phyloP scores from a whole-genome alignment of 2,329 filamentous ascomycete genomes.

The Ascochyta pisi region DNA sequence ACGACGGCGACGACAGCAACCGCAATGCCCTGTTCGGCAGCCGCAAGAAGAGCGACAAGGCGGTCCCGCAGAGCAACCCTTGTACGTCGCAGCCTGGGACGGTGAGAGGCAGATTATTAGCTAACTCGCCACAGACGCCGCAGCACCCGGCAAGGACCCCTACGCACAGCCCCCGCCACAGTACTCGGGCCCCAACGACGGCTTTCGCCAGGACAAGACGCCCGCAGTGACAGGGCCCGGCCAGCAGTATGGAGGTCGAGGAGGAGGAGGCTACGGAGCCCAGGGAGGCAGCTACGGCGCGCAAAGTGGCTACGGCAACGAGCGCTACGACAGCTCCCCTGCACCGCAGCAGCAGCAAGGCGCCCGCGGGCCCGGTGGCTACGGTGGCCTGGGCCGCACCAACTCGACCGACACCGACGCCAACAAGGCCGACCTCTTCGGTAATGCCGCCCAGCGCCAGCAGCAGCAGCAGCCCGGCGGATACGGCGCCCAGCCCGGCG shows the following conservation, averaged over 20 bases:
- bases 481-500: constrained; percentile 33
- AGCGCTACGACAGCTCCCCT: constrained; percentile 58
- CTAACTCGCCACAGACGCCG: constrained; percentile 33
- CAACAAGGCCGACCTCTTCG: constrained; percentile 71
- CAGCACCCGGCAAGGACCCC: constrained; percentile 57
- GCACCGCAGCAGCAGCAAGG: constrained; percentile 16
- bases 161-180: constrained; percentile 57
- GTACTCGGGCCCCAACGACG: constrained; percentile 46
- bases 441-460: constrained; percentile 59
- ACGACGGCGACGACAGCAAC: constrained; percentile 60
- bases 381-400: constrained; percentile 46
- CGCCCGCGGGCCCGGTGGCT: constrained; percentile 47
- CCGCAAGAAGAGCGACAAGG: constrained; percentile 55
- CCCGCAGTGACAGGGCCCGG: constrained; percentile 52
- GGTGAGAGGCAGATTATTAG: constrained; percentile 37
- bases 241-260: constrained; percentile 53
- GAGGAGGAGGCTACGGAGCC: constrained; percentile 35
- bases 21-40: constrained; percentile 66
- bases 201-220: constrained; percentile 51
- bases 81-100: constrained; percentile 44
- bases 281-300: constrained; percentile 42
- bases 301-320: constrained; percentile 50
- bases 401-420: constrained; percentile 59
- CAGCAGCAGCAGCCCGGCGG: constrained; percentile 50
- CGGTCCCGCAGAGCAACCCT: constrained; percentile 14